These are phyloP conservation scores for Leishmania tropica DNA, from an alignment of 208 protist genomes.

Conservation along the genomic window DNA sequence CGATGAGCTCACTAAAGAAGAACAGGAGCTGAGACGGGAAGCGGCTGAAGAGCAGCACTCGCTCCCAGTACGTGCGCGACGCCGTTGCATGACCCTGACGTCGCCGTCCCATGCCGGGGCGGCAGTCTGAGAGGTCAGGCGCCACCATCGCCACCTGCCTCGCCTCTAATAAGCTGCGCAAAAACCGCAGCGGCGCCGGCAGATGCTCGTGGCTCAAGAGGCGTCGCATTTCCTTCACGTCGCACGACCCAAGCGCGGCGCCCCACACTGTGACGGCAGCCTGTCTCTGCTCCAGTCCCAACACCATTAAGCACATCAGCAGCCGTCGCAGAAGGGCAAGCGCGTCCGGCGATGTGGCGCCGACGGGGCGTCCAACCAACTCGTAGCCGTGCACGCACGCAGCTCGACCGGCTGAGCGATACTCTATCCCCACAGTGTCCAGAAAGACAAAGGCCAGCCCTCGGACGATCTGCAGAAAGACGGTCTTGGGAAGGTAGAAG, in stretches of 20 bases:
- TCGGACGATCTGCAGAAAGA: constrained; percentile 51
- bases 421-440: constrained; percentile 33
- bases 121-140: neutral
- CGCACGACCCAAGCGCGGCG: neutral
- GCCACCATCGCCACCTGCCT: neutral
- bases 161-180: constrained; percentile 7
- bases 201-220: constrained; percentile 12
- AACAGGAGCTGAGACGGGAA: constrained; percentile 43
- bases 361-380: constrained; percentile 19
- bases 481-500: constrained; percentile 67
- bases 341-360: neutral
- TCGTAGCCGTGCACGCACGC: constrained; percentile 13
- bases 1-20: constrained; percentile 37
- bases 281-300: constrained; percentile 1
- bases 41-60: constrained; percentile 22
- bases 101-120: neutral
- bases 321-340: constrained; percentile 18
- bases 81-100: neutral
- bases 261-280: neutral
- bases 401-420: constrained; percentile 17
- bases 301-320: constrained; percentile 13
- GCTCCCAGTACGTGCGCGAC: constrained; percentile 23
- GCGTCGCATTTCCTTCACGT: constrained; percentile 1
- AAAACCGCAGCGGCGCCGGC: constrained; percentile 7
- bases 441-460: constrained; percentile 66